Base-by-base conservation (phyloP, 345 rosid genomes). In the Sisymbrium irio region DNA sequence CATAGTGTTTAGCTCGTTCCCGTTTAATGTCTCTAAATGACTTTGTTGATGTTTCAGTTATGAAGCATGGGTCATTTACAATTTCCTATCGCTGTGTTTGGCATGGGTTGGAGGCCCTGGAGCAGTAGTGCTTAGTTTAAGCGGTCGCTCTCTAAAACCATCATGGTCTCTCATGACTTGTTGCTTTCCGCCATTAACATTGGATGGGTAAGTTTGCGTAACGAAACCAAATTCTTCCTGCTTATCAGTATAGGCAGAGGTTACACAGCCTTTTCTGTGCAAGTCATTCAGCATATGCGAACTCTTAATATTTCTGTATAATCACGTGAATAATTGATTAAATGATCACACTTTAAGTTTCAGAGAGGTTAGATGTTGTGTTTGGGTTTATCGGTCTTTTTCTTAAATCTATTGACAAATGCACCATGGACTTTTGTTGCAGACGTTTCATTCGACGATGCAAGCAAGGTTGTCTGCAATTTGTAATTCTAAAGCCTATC, bases 101-200 rank as follows among this genome's bases (percentile, higher is more conserved):
- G 98, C 96, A 14, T 93, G 98, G 98, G 98, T 93, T 82, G 97
- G 98, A 65, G 98, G 98, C 19, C 97, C 98, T 47, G 98, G 98
- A 75, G 86, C 98, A 27, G 98, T 93, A 65, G 97, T 91, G 69
- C 74, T 93, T 61, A 93, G 98, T 79, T 85, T 93, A 73, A 91
- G 82, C 30, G 96, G 98, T n/a, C 86, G 97, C 56, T 83, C 86
- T 51, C 71, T 93, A 40, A 85, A 88, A 85, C 96, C 98, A 56
- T 87, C 96, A 1, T 84, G 79, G 79, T 84, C 67, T 85, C 81
- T 93, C 77, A 89, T 93, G 93, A 91, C 98, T 14, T 93, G 98
- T 80, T 93, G 98, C 80, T 78, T 91, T 67, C 92, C 90, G 32
- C 96, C 96, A 8, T 32, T 89, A 35, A 78, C 97, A 28, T 71